Evolutionary conservation across 1,139 yeast species (phyloP), one percentile per base, ranked within the genome.

Genomic region (Geotrichum bryndzae): DNA sequence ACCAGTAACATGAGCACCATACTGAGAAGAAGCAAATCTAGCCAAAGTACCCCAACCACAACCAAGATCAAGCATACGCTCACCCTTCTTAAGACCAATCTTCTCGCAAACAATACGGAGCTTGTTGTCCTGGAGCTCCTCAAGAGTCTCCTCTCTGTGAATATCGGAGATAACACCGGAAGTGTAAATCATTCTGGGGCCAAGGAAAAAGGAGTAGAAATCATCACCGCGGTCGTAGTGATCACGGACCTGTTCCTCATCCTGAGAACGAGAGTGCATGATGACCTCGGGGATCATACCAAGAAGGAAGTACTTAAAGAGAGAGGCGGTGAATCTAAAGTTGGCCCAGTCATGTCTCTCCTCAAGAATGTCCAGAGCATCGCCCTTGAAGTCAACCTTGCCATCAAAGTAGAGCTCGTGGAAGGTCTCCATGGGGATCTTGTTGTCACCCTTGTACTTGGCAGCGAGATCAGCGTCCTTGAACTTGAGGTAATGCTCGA

Each of bases 1-100:
- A 77, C 97, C 97, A 62, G 97, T 90, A 63, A 89, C 96, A 61
- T 82, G 77, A 58, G 97, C 96, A 62, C 94, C 96, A 70, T 86
- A 86, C 74, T 87, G 87, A 67, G 87, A 82, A 2, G 96, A 88
- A 51, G 96, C 92, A 75, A 79, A 90, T 53, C 95, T 82, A 58
- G 96, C 90, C 75, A 92, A 82, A 63, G 97, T 88, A 73, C 97
- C 97, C 97, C 97, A 90, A 68, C 97, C 97, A 78, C 97, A 90
- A 64, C 97, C 97, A 66, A 90, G 79, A 73, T 90, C 97, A 67
- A 90, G 84, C 73, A 90, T 80, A 61, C 79, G 79, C 67, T 90
- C 97, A 68, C 89, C 95, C 69, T 84, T 72, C 72, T 85, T 73
- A 71, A 90, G 81, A 66, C 83, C 89, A 68, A 90, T 86, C 79